A percentile compares a stretch with the other conserved stretches of the same genome.
Conservation (phyloP, 1,284 basidiomycete species). For the Ganoderma meredithae region DNA sequence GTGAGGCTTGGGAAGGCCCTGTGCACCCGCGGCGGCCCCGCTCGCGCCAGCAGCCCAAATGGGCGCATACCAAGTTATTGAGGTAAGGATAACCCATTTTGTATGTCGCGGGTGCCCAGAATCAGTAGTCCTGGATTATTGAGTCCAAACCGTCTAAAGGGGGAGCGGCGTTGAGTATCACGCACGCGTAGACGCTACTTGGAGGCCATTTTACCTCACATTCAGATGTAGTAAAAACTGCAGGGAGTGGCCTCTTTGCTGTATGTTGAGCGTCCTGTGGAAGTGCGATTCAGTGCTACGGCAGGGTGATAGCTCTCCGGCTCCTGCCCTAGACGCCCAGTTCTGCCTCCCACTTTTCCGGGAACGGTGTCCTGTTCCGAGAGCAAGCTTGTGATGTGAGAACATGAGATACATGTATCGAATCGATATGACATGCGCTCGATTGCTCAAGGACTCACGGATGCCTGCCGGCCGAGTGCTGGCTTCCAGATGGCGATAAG, state of each 20-base stretch:
- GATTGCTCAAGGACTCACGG: neutral
- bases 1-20: slow-evolving; percentile 9
- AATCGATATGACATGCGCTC: neutral
- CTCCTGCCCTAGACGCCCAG: too few species aligned
- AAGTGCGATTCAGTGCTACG: too few species aligned
- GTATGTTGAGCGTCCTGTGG: too few species aligned
- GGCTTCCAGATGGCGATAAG: slow-evolving; percentile 4
- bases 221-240: too few species aligned
- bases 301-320: too few species aligned
- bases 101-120: neutral
- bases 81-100: neutral
- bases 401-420: neutral
- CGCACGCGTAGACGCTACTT: too few species aligned
- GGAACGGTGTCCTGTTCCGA: neutral
- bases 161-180: neutral
- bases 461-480: neutral
- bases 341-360: too few species aligned
- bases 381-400: neutral
- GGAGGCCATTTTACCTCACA: too few species aligned
- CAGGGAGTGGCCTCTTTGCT: too few species aligned
- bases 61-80: too few species aligned
- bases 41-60: neutral
- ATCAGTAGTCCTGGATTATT: neutral
- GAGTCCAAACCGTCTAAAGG: neutral
- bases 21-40: neutral